Evolutionary conservation across 768 basidiomycete species (phyloP).

Genomic region (Rhizopogon sp.): DNA sequence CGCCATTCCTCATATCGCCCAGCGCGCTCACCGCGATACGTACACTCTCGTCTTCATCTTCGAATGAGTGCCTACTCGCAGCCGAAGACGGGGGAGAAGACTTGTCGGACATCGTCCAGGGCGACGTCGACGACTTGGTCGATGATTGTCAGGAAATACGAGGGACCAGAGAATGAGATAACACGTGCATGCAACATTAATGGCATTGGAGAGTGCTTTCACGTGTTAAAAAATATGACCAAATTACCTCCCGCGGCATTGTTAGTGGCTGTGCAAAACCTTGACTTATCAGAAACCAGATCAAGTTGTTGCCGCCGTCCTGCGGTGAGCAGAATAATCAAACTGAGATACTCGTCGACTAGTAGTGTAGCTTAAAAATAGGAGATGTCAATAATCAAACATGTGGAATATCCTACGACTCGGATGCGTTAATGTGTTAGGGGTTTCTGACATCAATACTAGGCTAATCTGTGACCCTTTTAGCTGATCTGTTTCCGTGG

Average conservation of each 20-base stretch:
- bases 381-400: no score
- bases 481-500: background rate
- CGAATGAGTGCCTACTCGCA: constrained; percentile 18
- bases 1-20: constrained; percentile 68
- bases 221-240: constrained; percentile 15
- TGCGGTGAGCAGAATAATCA: no score
- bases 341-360: no score
- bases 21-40: constrained; percentile 75
- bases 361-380: no score
- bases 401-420: no score
- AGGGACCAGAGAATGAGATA: background rate
- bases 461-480: no score
- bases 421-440: no score
- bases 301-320: no score
- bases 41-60: constrained; percentile 68
- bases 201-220: constrained; percentile 13
- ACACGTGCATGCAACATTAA: constrained; percentile 7
- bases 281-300: no score
- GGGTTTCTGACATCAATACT: no score
- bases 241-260: constrained; percentile 1
- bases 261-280: background rate
- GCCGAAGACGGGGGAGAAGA: constrained; percentile 11
- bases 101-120: constrained; percentile 10
- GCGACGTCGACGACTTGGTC: background rate
- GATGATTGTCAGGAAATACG: constrained; percentile 1